These are phyloP conservation scores for Tricladium varicosporioides DNA, from an alignment of 2,329 filamentous ascomycete genomes.

Conservation along the genomic window DNA sequence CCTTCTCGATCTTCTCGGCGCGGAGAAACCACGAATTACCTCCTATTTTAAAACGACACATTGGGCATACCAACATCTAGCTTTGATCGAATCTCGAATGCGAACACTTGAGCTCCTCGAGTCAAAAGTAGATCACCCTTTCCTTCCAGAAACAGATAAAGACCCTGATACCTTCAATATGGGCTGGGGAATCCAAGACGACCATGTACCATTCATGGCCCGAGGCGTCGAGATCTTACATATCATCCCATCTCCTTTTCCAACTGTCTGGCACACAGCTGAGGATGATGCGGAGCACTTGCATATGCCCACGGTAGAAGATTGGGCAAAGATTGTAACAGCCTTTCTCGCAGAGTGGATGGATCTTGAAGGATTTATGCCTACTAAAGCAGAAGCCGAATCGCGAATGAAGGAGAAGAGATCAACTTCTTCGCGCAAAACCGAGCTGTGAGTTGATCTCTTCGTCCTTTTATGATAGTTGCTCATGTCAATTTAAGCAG, in stretches of 20 bases:
- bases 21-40: conserved; percentile 65
- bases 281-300: conserved; percentile 82
- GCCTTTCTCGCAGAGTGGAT: conserved; percentile 92
- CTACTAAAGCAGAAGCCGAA: conserved; percentile 13
- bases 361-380: conserved; percentile 56
- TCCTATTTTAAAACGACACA: conserved; percentile 90
- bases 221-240: conserved; percentile 87
- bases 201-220: conserved; percentile 87
- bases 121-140: conserved; percentile 53
- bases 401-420: conserved; percentile 17
- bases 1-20: conserved; percentile 84
- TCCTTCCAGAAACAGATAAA: conserved; percentile 65
- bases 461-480: conserved; percentile 11
- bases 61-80: conserved; percentile 84
- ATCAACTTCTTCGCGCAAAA: conserved; percentile 15
- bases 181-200: conserved; percentile 67
- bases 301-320: conserved; percentile 74
- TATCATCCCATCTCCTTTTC: conserved; percentile 82
- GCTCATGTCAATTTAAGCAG: conserved; percentile 20
- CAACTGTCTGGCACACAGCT: conserved; percentile 80
- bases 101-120: conserved; percentile 65
- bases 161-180: conserved; percentile 42
- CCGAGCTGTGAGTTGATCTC: conserved; percentile 34
- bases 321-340: conserved; percentile 83
- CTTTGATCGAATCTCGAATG: conserved; percentile 70